Evolutionary conservation across 2,329 filamentous ascomycete genomes (phyloP).

Genomic region (Metarhizium rileyi): DNA sequence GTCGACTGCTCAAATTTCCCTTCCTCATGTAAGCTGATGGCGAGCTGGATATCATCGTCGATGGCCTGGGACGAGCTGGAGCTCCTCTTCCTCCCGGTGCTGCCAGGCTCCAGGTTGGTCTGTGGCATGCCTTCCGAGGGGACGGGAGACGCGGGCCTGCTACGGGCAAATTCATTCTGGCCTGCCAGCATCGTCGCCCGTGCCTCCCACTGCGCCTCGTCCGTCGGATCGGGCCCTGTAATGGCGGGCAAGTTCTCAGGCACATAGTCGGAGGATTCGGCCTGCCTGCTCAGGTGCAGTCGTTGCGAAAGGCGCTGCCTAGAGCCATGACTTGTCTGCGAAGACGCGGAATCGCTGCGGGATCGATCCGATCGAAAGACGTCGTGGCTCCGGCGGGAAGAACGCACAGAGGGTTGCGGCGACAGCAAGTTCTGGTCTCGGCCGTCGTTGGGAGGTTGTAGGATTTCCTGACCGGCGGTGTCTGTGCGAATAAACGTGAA

Average conservation of each 20-base stretch:
- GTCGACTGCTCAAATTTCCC: constrained; percentile 74
- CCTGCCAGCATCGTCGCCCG: constrained; percentile 80
- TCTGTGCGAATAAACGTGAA: constrained; percentile 83
- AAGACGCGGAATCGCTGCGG: constrained; percentile 38
- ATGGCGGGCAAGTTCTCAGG: constrained; percentile 75
- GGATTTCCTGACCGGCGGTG: constrained; percentile 68
- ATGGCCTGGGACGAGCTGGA: constrained; percentile 37
- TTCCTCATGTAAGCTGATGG: constrained; percentile 85
- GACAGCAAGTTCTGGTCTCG: constrained; percentile 22
- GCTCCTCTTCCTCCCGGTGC: background rate
- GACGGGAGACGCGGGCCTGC: constrained; percentile 29
- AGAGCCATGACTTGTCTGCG: constrained; percentile 27
- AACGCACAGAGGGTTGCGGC: constrained; percentile 17
- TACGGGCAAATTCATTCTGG: constrained; percentile 41
- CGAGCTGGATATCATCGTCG: constrained; percentile 76
- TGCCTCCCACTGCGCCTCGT: constrained; percentile 81
- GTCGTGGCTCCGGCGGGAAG: constrained; percentile 33
- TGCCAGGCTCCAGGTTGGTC: constrained; percentile 16
- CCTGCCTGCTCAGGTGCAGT: constrained; percentile 54
- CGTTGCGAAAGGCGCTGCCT: constrained; percentile 54
- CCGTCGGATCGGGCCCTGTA: constrained; percentile 31
- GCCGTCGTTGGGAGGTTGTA: constrained; percentile 50
- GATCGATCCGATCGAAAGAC: constrained; percentile 36
- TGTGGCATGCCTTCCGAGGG: constrained; percentile 18
- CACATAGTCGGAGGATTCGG: constrained; percentile 59